Evolutionary conservation across 2,329 filamentous ascomycete species (phyloP), one percentile per base, ranked within the genome.

Genomic region (Boeremia lycopersici): DNA sequence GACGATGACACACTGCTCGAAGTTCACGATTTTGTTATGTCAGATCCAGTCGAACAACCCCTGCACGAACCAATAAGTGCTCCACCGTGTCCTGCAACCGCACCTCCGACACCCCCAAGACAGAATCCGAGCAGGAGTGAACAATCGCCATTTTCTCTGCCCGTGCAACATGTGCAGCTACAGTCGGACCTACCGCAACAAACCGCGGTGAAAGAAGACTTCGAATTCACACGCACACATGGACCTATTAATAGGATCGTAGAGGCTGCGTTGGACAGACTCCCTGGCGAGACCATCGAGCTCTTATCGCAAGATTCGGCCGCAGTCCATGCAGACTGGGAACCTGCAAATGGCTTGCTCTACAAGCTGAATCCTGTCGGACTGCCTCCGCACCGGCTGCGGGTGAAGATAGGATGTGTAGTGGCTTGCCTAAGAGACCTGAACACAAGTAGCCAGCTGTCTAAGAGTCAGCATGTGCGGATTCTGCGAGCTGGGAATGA

Each of bases 1-100:
- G 72, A 74, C 31, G 72, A 76, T 48, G 66, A 71, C 12, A 60
- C 64, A 1, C 55, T 76, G 1, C 56, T 74, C 3, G 60, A 73
- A 40, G 60, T 60, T 6, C 67, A 74, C 29, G 61, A 71, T 17
- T 19, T 65, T 31, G 34, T 66, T 49, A 62, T 68, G 53, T 67
- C 67, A 19, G 70, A 73, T 53, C 57, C 65, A 3, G 10, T 57
- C 7, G 66, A 69, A 13, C 55, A 60, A 17, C 25, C 47, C 12
- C 11, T 2, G 46, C 26, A 42, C 28, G 26, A 40, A 10, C 15
- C 47, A 9, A 33, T 29, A 29, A 2, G 11, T 3, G 17, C 40
- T 8, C 30, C 35, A 12, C 29, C 52, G 7, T 38, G 43, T 19
- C 47, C 57, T 15, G 34, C 55, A 26, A 48, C 41, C 11, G 41